Conservation (phyloP, 805 yeast species). For the Ogataea paradorogensis region DNA sequence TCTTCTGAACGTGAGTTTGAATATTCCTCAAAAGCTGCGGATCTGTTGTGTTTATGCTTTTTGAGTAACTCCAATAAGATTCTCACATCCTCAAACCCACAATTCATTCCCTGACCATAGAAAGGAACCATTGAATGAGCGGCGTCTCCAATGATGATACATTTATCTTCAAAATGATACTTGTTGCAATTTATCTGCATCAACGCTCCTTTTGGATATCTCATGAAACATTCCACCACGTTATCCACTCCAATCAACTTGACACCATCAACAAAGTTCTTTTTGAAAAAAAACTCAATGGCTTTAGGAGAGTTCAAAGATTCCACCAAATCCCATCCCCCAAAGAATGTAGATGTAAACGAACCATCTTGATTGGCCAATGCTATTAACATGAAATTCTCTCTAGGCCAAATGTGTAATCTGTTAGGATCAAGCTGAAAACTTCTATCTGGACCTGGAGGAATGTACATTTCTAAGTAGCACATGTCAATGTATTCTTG, state of each 20-base stretch:
- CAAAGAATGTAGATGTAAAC: conserved; percentile 86
- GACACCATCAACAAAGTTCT: conserved; percentile 73
- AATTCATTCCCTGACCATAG: conserved; percentile 96
- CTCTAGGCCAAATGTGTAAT: conserved; percentile 91
- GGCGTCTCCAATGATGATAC: conserved; percentile 82
- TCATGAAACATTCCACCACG: conserved; percentile 43
- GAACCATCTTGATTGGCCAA: conserved; percentile 82
- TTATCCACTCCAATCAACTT: conserved; percentile 59
- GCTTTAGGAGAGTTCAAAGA: conserved; percentile 42
- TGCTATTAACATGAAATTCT: conserved; percentile 84
- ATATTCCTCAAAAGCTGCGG: conserved; percentile 52
- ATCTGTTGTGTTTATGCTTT: conserved; percentile 36
- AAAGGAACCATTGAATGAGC: conserved; percentile 98
- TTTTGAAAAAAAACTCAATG: conserved; percentile 48
- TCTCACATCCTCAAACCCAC: conserved; percentile 89
- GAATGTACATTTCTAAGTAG: conserved; percentile 77
- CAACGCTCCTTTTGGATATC: conserved; percentile 74
- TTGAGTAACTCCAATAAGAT: conserved; percentile 55
- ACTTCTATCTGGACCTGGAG: conserved; percentile 44
- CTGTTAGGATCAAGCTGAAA: conserved; percentile 68
- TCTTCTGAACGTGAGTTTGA: conserved; percentile 59
- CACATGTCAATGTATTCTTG: conserved; percentile 84
- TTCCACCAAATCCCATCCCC: conserved; percentile 69
- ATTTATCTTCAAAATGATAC: conserved; percentile 61
- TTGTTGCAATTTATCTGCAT: conserved; percentile 69